phyloP scores from a whole-genome alignment of 148 eudicot genomes.

The Polygonum maritimum region DNA sequence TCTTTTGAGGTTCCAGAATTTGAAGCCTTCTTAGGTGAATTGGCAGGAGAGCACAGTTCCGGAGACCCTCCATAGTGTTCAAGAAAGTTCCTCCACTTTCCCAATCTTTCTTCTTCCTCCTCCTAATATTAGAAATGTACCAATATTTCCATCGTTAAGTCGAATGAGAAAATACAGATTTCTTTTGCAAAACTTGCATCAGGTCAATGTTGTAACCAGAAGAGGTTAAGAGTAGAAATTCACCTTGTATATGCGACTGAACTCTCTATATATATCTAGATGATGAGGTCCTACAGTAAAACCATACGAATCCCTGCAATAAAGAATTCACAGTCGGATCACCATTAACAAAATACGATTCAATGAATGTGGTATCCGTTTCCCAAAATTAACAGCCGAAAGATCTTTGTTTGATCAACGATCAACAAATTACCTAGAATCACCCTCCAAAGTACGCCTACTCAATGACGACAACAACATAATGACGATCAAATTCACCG shows the following conservation, averaged over 20 bases:
- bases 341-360: neutral
- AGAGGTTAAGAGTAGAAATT: neutral
- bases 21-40: conserved; percentile 13
- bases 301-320: conserved; percentile 12
- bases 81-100: conserved; percentile 73
- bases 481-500: conserved; percentile 32
- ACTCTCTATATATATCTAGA: conserved; percentile 4
- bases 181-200: neutral
- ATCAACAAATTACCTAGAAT: conserved; percentile 81
- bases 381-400: neutral
- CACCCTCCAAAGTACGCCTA: conserved; percentile 71
- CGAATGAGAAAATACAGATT: neutral
- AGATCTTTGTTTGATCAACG: neutral
- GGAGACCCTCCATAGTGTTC: conserved; percentile 43
- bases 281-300: conserved; percentile 8
- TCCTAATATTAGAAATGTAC: conserved; percentile 29
- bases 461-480: conserved; percentile 53
- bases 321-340: conserved; percentile 6
- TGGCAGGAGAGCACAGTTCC: conserved; percentile 22
- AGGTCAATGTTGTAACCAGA: neutral
- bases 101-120: conserved; percentile 79
- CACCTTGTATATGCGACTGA: conserved; percentile 12
- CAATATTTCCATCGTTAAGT: neutral
- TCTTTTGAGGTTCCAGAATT: conserved; percentile 23
- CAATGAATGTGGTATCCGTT: neutral